Base-by-base conservation (phyloP, 2,329 filamentous ascomycete genomes). In the Zymoseptoria brevis region DNA sequence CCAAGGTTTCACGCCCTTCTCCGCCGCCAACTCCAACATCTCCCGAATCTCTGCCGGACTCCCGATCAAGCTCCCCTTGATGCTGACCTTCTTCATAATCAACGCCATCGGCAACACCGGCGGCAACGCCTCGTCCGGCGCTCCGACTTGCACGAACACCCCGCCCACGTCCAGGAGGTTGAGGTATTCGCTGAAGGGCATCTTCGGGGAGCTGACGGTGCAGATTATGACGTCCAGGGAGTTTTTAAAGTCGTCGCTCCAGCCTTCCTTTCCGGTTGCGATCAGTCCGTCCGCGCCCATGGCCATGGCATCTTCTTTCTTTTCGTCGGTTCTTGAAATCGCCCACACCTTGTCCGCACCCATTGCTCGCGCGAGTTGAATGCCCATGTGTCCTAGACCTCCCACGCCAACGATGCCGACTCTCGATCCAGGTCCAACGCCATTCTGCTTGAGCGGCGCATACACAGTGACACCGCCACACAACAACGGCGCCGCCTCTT, bases 391-490 rank as follows among this genome's bases (percentile, higher is more conserved):
- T 6, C 69, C 67, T 3, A 66, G 30, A 19, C 64, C 88, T 6
- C 88, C 88, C 11, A 92, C 78, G 5, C 89, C 88, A 13, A 90
- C 77, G 57, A 93, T 82, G 0, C 84, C 89, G 0, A 93, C 86
- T 1, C 75, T 79, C 72, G 87, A 89, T 4, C 87, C 88, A 0
- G 86, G 85, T 0, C 88, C 88, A 30, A 83, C 80, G 1, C 83
- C 83, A 48, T 88, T 84, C 22, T 86, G 80, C 55, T 81, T 81
- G 16, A 94, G 74, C 0, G 89, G 89, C 3, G 82, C 81, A 70
- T 83, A 94, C 0, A 87, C 81, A 0, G 89, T 94, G 57, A 93
- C 80, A 2, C 90, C 89, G 1, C 85, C 89, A 69, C 89, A 93
- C 22, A 93, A 79, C 77, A 93, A 83, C 1, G 88, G 88, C 1